phyloP scores from a whole-genome alignment of 768 basidiomycete species.

The Russula brevipes region DNA sequence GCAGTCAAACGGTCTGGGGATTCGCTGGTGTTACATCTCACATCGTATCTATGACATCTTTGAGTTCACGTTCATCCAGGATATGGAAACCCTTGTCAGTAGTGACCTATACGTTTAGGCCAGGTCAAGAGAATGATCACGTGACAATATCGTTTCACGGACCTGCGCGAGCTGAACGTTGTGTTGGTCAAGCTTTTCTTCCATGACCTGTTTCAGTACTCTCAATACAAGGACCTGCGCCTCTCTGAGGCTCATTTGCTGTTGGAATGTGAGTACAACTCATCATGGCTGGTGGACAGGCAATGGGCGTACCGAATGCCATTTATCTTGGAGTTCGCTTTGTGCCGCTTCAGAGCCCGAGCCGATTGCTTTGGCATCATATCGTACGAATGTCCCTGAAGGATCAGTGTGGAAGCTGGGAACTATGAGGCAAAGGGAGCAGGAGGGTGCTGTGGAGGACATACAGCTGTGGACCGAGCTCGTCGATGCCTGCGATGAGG shows the following conservation, averaged over 20 bases:
- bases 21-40: conserved; percentile 34
- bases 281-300: neutral
- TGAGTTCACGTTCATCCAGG: conserved; percentile 70
- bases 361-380: conserved; percentile 97
- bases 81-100: conserved; percentile 81
- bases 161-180: conserved; percentile 97
- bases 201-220: conserved; percentile 99
- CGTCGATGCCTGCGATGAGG: conserved; percentile 95
- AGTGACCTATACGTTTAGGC: conserved; percentile 59
- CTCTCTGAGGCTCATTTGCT: conserved; percentile 90
- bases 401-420: conserved; percentile 94
- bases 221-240: conserved; percentile 82
- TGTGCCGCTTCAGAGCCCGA: conserved; percentile 98
- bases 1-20: neutral
- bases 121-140: neutral
- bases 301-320: conserved; percentile 67
- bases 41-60: conserved; percentile 82
- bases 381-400: conserved; percentile 94
- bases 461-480: conserved; percentile 92
- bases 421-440: neutral
- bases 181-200: conserved; percentile 98
- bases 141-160: conserved; percentile 18
- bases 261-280: conserved; percentile 11
- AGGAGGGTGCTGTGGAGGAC: conserved; percentile 30
- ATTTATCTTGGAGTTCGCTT: conserved; percentile 94